These are phyloP conservation scores for Plasmopara halstedii DNA, from an alignment of 352 stramenopile species.

Conservation along the genomic window DNA sequence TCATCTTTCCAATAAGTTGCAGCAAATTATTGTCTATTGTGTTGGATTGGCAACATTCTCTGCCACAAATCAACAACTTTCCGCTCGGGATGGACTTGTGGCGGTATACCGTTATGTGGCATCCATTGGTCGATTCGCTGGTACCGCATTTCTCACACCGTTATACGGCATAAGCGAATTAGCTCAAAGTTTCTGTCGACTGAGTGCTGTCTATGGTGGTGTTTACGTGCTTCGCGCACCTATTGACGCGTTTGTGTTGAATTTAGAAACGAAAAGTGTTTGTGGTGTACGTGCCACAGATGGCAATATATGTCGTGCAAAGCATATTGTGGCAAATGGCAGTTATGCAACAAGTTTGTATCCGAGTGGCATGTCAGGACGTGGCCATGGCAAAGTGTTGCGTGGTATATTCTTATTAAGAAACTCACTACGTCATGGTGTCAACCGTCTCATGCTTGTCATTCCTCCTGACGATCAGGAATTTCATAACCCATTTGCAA, in stretches of 20 bases:
- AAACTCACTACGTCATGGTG: constrained; percentile 25
- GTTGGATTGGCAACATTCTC: constrained; percentile 68
- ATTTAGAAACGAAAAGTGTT: constrained; percentile 26
- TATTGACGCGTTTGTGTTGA: constrained; percentile 45
- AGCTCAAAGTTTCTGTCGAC: constrained; percentile 81
- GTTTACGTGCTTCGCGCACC: constrained; percentile 78
- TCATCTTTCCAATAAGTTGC: constrained; percentile 66
- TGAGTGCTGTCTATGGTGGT: constrained; percentile 80
- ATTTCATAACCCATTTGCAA: constrained; percentile 48
- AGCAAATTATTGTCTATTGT: constrained; percentile 82
- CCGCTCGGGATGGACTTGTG: constrained; percentile 36
- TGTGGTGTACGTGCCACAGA: constrained; percentile 35
- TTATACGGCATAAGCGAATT: constrained; percentile 84
- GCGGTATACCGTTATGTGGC: constrained; percentile 57
- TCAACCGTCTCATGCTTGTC: constrained; percentile 55
- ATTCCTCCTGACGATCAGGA: constrained; percentile 50
- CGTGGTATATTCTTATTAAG: constrained; percentile 54
- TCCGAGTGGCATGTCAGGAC: constrained; percentile 2
- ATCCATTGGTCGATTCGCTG: constrained; percentile 80
- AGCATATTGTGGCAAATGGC: constrained; percentile 54
- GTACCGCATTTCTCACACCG: constrained; percentile 75
- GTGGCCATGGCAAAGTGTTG: constrained; percentile 32
- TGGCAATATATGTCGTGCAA: constrained; percentile 31
- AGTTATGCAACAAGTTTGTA: constrained; percentile 34
- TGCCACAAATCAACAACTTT: constrained; percentile 38